Conservation (phyloP, 2,329 filamentous ascomycete genomes). For the Hypoxylon sp. region DNA sequence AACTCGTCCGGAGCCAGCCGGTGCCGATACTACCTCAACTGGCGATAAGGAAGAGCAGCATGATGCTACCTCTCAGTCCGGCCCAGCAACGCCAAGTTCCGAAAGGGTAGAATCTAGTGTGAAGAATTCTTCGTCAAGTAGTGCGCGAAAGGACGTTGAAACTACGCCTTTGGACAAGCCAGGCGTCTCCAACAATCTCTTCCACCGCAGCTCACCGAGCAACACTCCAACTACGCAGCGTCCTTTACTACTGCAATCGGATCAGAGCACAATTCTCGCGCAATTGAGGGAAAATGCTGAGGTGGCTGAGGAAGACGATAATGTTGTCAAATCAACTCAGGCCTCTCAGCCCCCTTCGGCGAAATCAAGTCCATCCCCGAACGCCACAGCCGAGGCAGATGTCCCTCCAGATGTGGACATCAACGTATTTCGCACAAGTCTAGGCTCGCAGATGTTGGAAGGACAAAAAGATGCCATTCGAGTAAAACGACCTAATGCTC, state of each 20-base stretch:
- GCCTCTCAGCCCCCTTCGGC: slow-evolving; percentile 8
- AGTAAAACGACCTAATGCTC: slow-evolving; percentile 40
- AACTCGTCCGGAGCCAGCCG: slow-evolving; percentile 4
- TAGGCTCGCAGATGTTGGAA: slow-evolving; percentile 60
- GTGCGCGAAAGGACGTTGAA: neutral
- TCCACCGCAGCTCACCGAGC: slow-evolving; percentile 26
- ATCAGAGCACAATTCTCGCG: slow-evolving; percentile 48
- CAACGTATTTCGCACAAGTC: slow-evolving; percentile 64
- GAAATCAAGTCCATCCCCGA: slow-evolving; percentile 18
- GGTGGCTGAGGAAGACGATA: slow-evolving; percentile 9
- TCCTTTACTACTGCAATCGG: slow-evolving; percentile 28
- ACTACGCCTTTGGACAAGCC: slow-evolving; percentile 10
- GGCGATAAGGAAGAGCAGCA: slow-evolving; percentile 12
- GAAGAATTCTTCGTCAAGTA: slow-evolving; percentile 8
- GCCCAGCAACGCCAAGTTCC: slow-evolving; percentile 7
- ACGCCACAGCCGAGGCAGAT: slow-evolving; percentile 48
- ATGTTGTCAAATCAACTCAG: neutral
- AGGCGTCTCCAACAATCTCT: slow-evolving; percentile 31
- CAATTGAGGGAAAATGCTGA: slow-evolving; percentile 38
- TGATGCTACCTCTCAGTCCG: slow-evolving; percentile 21
- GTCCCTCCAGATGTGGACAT: slow-evolving; percentile 61
- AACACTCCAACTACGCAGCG: slow-evolving; percentile 32
- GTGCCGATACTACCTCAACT: slow-evolving; percentile 15
- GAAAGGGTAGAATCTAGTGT: slow-evolving; percentile 11
- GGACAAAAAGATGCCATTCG: slow-evolving; percentile 47